Percentiles rank a stretch among this genome's conserved stretches.
These are phyloP conservation scores for Neofusicoccum kwambonambiense DNA, from an alignment of 2,329 filamentous ascomycete genomes.

Conservation along the genomic window DNA sequence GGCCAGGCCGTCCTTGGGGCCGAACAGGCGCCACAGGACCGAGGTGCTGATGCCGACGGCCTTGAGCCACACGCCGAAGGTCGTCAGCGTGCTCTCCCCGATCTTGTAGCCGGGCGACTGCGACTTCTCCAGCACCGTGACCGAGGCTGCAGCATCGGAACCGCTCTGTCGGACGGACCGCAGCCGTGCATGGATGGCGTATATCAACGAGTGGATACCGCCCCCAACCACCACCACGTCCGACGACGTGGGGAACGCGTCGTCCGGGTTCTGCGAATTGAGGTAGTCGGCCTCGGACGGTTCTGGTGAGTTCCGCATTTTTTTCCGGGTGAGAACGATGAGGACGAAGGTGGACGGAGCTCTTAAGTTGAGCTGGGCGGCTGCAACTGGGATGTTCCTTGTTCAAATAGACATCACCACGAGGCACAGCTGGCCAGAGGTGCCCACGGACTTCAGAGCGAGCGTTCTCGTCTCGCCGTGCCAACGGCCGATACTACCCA, in stretches of 20 bases:
- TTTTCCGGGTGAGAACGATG: background rate
- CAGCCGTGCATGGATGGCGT: background rate
- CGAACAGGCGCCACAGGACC: background rate
- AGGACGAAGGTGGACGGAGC: background rate
- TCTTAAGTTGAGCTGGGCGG: background rate
- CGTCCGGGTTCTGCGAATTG: background rate
- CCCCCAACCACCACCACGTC: background rate
- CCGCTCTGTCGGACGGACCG: background rate
- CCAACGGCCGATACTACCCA: background rate
- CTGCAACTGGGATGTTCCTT: background rate
- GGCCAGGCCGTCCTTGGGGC: background rate
- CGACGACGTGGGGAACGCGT: background rate
- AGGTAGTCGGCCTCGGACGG: background rate
- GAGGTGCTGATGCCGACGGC: background rate
- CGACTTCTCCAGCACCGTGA: background rate
- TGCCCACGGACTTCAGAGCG: background rate
- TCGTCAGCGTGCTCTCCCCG: constrained; percentile 5
- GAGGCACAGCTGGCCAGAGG: background rate
- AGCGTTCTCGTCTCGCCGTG: background rate
- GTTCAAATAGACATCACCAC: background rate
- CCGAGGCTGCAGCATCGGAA: background rate
- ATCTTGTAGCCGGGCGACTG: constrained; percentile 7
- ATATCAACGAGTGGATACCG: constrained; percentile 24
- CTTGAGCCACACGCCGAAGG: constrained; percentile 7
- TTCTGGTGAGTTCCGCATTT: background rate